Base-by-base conservation (phyloP, 106 monocot species). In the Dendrobium chrysotoxum region DNA sequence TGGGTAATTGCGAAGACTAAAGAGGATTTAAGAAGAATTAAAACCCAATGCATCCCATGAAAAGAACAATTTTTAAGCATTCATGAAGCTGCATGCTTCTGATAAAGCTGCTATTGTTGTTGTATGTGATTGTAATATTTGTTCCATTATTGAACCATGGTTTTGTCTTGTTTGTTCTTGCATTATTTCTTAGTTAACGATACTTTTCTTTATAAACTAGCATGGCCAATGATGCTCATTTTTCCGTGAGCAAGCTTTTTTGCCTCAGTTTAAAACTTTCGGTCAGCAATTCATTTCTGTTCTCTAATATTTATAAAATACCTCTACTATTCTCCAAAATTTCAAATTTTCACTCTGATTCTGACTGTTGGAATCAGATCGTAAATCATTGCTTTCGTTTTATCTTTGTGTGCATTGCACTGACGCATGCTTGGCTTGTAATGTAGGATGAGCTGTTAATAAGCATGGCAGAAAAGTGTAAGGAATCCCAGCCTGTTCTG, bases 371-470 rank as follows among this genome's bases (percentile, higher is more conserved):
- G 61, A 25, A 61, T 61, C 20, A 50, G 64, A 65, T 26, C 25
- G 26, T 7, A 25, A n/a, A 26, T 65, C 26, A 65, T 65, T 35
- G 5, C 25, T 70, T 35, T 35, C 16, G 15, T 31, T 70, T 70
- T 70, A 35, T 4, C 70, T 15, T 31, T 28, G 11, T 55, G 55
- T 55, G 44, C 44, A 44, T 44, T 44, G 44, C 44, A 44, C 44
- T 44, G 44, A 44, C 44, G 44, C 44, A 7, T 44, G 44, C 44
- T 44, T 9, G 9, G 44, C 44, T 44, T 44, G 66, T n/a, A 18
- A 53, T 87, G 71, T 79, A 91, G 91, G 89, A 94, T 82, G 94
- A 94, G 42, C 76, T 91, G 57, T 84, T 81, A 45, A 0, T 80
- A 41, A 88, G 81, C 64, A 86, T 94, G 77, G 39, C 85, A 28